Conservation (phyloP, 2,329 filamentous ascomycete genomes). For the Colletotrichum cuscutae region DNA sequence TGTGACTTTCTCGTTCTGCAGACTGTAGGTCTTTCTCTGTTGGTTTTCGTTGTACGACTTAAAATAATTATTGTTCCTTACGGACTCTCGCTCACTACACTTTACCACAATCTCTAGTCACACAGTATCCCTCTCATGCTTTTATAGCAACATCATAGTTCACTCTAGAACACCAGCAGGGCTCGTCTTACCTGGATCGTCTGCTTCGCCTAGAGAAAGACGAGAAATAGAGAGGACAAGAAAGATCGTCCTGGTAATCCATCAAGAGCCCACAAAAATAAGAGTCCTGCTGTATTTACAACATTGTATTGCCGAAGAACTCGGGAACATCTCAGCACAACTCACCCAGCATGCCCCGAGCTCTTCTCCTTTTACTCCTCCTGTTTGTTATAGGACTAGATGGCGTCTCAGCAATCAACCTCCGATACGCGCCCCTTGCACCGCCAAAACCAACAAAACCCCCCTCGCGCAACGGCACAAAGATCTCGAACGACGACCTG, state of each 20-base stretch:
- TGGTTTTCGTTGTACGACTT: not conserved
- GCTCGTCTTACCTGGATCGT: not conserved
- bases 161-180: not conserved
- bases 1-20: not conserved
- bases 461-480: slow-evolving; percentile 4
- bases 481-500: not conserved
- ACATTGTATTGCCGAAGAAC: not conserved
- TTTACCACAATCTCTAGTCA: not conserved
- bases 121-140: not conserved
- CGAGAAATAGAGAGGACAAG: not conserved
- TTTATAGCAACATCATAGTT: not conserved
- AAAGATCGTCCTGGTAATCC: not conserved
- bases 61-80: not conserved
- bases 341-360: not conserved
- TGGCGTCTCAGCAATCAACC: not conserved
- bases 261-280: not conserved
- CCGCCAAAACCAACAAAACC: not conserved
- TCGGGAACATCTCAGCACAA: not conserved
- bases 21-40: not conserved
- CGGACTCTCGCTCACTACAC: not conserved
- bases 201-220: not conserved
- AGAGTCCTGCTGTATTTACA: not conserved
- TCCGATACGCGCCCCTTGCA: not conserved
- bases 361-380: not conserved
- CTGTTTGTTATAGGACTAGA: not conserved